These are phyloP conservation scores for Ascochyta clinopodiicola DNA, from an alignment of 2,329 filamentous ascomycete genomes.

Conservation along the genomic window DNA sequence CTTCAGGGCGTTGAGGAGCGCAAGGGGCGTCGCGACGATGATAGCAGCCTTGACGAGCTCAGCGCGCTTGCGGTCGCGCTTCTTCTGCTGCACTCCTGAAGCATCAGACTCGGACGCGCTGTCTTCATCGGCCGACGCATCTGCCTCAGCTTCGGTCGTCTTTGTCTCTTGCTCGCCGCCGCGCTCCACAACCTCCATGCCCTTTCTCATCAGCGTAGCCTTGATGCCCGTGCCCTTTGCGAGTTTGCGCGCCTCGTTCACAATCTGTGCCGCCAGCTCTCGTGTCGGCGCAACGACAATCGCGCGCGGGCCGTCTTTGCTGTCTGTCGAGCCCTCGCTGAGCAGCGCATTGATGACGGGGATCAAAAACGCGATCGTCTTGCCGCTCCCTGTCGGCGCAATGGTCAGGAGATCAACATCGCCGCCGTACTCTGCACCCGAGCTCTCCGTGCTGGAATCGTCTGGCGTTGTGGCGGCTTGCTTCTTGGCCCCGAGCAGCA, in stretches of 20 bases:
- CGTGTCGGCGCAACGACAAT: slow-evolving; percentile 59
- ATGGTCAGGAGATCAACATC: slow-evolving; percentile 82
- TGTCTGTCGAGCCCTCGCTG: slow-evolving; percentile 34
- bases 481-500: slow-evolving; percentile 66
- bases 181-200: slow-evolving; percentile 67
- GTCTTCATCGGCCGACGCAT: slow-evolving; percentile 50
- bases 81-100: slow-evolving; percentile 43
- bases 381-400: slow-evolving; percentile 94
- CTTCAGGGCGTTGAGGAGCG: slow-evolving; percentile 75
- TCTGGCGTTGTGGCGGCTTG: neutral
- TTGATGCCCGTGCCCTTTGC: slow-evolving; percentile 77
- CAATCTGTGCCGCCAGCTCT: slow-evolving; percentile 58
- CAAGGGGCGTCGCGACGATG: slow-evolving; percentile 78
- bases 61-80: slow-evolving; percentile 45
- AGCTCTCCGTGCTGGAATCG: slow-evolving; percentile 49
- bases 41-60: slow-evolving; percentile 76
- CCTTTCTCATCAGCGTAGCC: slow-evolving; percentile 83
- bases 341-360: slow-evolving; percentile 78
- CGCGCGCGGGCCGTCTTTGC: slow-evolving; percentile 43
- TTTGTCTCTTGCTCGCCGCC: slow-evolving; percentile 42
- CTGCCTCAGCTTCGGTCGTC: slow-evolving; percentile 44
- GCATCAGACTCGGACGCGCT: slow-evolving; percentile 44
- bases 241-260: slow-evolving; percentile 81
- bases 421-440: slow-evolving; percentile 31
- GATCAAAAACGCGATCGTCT: slow-evolving; percentile 92